Conservation (phyloP, 2,329 filamentous ascomycete species). For the Fusarium continuum region DNA sequence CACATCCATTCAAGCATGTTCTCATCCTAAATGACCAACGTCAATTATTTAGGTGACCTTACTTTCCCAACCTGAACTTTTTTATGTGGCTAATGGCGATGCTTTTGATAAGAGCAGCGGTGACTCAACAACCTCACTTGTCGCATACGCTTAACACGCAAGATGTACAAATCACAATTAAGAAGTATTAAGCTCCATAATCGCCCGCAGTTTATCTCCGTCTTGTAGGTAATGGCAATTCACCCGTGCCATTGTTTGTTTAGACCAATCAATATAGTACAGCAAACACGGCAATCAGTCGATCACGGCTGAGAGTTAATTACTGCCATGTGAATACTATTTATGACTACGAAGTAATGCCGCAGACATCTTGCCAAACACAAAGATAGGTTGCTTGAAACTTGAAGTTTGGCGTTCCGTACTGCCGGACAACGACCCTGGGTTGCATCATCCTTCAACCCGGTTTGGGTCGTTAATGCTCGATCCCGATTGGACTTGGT, state of each 20-base stretch:
- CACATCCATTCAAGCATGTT: background rate
- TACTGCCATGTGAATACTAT: too few species aligned
- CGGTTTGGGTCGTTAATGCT: slow-evolving; percentile 14
- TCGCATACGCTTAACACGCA: background rate
- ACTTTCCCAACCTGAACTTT: background rate
- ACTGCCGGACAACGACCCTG: slow-evolving; percentile 11
- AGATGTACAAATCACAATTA: too few species aligned
- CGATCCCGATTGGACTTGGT: slow-evolving; percentile 22
- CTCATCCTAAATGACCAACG: background rate
- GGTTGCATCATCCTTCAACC: slow-evolving; percentile 5
- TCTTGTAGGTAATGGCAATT: background rate
- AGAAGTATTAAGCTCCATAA: background rate
- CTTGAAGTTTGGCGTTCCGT: slow-evolving; percentile 10
- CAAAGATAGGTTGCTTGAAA: background rate
- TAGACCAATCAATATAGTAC: background rate
- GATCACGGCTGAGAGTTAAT: background rate
- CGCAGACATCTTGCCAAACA: background rate
- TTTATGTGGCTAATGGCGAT: background rate
- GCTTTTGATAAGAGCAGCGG: background rate
- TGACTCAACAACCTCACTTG: background rate
- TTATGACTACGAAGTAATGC: too few species aligned
- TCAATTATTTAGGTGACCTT: background rate
- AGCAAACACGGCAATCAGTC: background rate
- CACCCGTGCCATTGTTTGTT: background rate
- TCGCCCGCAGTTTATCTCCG: background rate